Percentiles rank a stretch among this genome's conserved stretches.
Evolutionary conservation across 768 basidiomycete species (phyloP).

Genomic region (Guyanaporus albipodus): DNA sequence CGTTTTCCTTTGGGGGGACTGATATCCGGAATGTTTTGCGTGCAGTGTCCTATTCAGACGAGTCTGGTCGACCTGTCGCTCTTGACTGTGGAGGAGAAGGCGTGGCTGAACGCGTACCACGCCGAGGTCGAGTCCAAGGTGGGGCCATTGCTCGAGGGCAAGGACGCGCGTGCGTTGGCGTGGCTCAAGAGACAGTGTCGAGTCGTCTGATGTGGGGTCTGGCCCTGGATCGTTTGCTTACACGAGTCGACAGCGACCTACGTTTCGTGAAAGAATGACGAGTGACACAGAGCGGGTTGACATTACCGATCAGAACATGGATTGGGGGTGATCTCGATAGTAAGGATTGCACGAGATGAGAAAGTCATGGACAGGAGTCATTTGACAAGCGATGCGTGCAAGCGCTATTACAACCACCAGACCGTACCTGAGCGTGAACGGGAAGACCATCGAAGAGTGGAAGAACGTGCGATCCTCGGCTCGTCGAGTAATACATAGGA

Average conservation of each 20-base stretch:
- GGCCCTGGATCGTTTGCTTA: background rate
- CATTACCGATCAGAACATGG: too few species aligned
- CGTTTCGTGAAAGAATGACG: too few species aligned
- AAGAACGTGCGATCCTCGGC: too few species aligned
- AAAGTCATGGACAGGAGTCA: too few species aligned
- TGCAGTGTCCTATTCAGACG: conserved; percentile 78
- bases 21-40: background rate
- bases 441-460: too few species aligned
- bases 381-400: too few species aligned
- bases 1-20: background rate
- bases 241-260: background rate
- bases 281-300: too few species aligned
- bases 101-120: conserved; percentile 87
- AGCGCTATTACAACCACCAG: too few species aligned
- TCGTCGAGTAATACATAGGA: too few species aligned
- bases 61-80: conserved; percentile 67
- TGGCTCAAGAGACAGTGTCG: conserved; percentile 23
- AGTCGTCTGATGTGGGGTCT: conserved; percentile 3
- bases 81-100: conserved; percentile 61
- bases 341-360: too few species aligned
- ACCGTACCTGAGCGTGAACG: too few species aligned
- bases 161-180: conserved; percentile 29
- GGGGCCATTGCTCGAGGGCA: conserved; percentile 47
- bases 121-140: conserved; percentile 56
- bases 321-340: too few species aligned